phyloP scores from a whole-genome alignment of 2,329 filamentous ascomycete genomes.

The Sarocladium oryzae region DNA sequence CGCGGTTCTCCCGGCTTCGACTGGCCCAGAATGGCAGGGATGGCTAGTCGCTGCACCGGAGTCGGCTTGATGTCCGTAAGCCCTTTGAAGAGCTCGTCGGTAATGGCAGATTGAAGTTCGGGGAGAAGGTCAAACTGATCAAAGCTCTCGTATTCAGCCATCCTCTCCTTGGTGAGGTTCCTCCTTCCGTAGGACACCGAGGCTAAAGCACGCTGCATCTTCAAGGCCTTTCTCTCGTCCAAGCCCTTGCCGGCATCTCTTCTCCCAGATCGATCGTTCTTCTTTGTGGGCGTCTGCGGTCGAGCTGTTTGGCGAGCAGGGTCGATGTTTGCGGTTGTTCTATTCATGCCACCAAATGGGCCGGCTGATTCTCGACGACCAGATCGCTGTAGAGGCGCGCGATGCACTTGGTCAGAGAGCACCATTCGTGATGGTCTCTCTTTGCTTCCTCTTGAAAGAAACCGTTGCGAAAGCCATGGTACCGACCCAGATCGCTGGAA shows the following conservation, averaged over 20 bases:
- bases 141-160: slow-evolving; percentile 68
- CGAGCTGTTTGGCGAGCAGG: slow-evolving; percentile 16
- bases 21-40: slow-evolving; percentile 69
- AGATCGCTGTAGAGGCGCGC: slow-evolving; percentile 24
- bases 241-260: slow-evolving; percentile 20
- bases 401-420: slow-evolving; percentile 46
- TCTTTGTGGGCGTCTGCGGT: slow-evolving; percentile 11
- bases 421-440: slow-evolving; percentile 50
- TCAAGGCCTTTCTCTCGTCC: slow-evolving; percentile 65
- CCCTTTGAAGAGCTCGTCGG: slow-evolving; percentile 65
- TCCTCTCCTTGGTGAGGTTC: slow-evolving; percentile 44
- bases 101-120: slow-evolving; percentile 62
- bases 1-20: slow-evolving; percentile 15
- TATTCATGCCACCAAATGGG: slow-evolving; percentile 52
- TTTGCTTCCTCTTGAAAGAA: slow-evolving; percentile 25
- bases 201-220: slow-evolving; percentile 81
- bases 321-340: slow-evolving; percentile 38
- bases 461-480: slow-evolving; percentile 29
- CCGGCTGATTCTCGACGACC: slow-evolving; percentile 34
- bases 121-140: slow-evolving; percentile 73
- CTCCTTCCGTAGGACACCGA: slow-evolving; percentile 69
- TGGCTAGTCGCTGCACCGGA: slow-evolving; percentile 81
- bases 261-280: slow-evolving; percentile 20
- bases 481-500: slow-evolving; percentile 13
- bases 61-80: slow-evolving; percentile 75